A percentile compares a stretch with the other conserved stretches of the same genome.
These are phyloP conservation scores for Tylopilus intermedius DNA, from an alignment of 768 basidiomycete genomes.

Conservation along the genomic window DNA sequence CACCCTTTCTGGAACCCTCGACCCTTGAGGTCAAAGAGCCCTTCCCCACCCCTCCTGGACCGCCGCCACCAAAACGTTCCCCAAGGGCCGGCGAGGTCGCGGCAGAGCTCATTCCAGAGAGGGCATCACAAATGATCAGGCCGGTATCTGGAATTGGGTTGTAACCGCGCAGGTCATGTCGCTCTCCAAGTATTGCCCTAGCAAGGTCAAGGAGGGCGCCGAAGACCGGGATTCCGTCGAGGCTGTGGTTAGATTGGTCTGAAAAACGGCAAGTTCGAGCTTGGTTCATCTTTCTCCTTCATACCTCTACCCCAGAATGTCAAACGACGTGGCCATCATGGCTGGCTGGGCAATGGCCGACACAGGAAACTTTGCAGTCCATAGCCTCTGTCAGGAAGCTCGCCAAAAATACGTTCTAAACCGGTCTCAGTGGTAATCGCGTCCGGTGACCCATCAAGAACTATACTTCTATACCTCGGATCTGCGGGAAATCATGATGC, in stretches of 20 bases:
- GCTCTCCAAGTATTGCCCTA: not conserved
- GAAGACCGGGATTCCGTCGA: slow-evolving; percentile 77
- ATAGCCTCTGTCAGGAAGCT: too few species aligned
- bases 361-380: too few species aligned
- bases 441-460: too few species aligned
- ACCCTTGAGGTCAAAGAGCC: slow-evolving; percentile 53
- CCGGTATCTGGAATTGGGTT: slow-evolving; percentile 71
- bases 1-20: slow-evolving; percentile 65
- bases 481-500: too few species aligned
- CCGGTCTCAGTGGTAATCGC: too few species aligned
- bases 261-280: slow-evolving; percentile 58
- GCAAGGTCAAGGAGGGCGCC: slow-evolving; percentile 80
- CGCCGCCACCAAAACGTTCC: slow-evolving; percentile 34
- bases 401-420: too few species aligned
- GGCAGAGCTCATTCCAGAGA: slow-evolving; percentile 67
- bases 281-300: not conserved
- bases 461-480: too few species aligned
- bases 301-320: not conserved
- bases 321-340: too few species aligned
- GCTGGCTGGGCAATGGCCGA: too few species aligned
- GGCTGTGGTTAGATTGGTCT: slow-evolving; percentile 61
- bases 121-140: slow-evolving; percentile 45
- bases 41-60: slow-evolving; percentile 26
- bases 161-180: slow-evolving; percentile 61
- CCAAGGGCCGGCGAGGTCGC: slow-evolving; percentile 60